These are phyloP conservation scores for Dryas alaskensis DNA, from an alignment of 306 rosid species.

Conservation along the genomic window DNA sequence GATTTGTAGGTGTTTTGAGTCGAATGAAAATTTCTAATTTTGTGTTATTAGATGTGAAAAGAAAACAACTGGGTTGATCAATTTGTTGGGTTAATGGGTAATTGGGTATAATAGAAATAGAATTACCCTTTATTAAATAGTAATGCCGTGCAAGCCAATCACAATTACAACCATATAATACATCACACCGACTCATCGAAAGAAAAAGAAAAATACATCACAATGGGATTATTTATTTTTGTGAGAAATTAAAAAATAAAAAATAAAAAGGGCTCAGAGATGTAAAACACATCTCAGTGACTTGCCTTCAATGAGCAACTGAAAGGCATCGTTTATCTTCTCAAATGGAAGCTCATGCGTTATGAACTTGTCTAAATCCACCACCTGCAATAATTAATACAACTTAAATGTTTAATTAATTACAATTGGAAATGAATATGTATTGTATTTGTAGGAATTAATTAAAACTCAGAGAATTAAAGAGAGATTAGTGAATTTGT, in stretches of 20 bases:
- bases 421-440: background rate
- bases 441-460: background rate
- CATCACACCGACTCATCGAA: no score
- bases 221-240: no score
- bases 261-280: constrained; percentile 23
- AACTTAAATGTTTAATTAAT: no score
- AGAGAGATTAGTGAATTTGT: background rate
- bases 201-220: no score
- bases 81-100: background rate
- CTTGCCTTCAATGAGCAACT: constrained; percentile 54
- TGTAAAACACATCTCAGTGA: constrained; percentile 70
- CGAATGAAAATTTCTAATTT: no score
- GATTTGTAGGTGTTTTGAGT: no score
- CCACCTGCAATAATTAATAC: constrained; percentile 35
- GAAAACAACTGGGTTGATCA: background rate
- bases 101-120: background rate
- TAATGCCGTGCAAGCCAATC: background rate
- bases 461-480: no score
- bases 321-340: constrained; percentile 65
- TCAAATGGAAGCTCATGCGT: constrained; percentile 86
- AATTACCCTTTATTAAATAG: background rate
- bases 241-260: no score
- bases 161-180: no score
- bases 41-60: background rate
- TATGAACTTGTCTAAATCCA: constrained; percentile 64